A percentile compares a stretch with the other conserved stretches of the same genome.
phyloP scores from a whole-genome alignment of 805 yeast species.

The Candida nonsorbophila region DNA sequence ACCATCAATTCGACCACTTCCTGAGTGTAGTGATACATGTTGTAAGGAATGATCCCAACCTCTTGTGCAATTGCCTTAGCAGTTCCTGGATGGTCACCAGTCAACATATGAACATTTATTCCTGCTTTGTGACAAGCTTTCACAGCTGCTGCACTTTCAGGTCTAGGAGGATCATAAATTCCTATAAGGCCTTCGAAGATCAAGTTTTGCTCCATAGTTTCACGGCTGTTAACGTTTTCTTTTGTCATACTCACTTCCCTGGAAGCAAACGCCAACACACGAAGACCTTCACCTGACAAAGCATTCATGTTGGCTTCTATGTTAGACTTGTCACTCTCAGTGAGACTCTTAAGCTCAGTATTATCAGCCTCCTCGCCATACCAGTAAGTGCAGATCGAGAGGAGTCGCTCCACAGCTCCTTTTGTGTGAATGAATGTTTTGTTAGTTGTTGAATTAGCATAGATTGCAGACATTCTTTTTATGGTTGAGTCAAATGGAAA shows the following conservation, averaged over 20 bases:
- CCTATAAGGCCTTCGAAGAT: constrained; percentile 26
- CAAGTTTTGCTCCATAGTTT: constrained; percentile 16
- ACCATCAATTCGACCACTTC: constrained; percentile 62
- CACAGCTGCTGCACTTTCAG: constrained; percentile 22
- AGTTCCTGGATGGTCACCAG: constrained; percentile 31
- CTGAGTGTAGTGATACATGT: constrained; percentile 50
- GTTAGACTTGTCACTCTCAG: constrained; percentile 12
- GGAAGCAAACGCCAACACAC: constrained; percentile 28
- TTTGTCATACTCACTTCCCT: constrained; percentile 10
- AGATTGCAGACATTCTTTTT: constrained; percentile 26
- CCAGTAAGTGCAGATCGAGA: constrained; percentile 20
- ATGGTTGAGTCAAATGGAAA: constrained; percentile 29
- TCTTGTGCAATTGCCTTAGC: constrained; percentile 32
- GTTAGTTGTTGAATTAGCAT: constrained; percentile 6
- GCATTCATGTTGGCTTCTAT: constrained; percentile 23
- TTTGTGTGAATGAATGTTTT: constrained; percentile 15
- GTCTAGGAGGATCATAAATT: constrained; percentile 32
- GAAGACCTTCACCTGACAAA: constrained; percentile 22
- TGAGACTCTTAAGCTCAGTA: constrained; percentile 9
- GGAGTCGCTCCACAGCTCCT: constrained; percentile 29
- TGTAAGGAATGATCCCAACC: constrained; percentile 32
- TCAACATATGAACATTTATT: constrained; percentile 29
- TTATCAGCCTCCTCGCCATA: constrained; percentile 8
- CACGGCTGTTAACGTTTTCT: constrained; percentile 13
- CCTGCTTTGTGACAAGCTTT: constrained; percentile 28